Base-by-base conservation (phyloP, 768 basidiomycete genomes). In the Suillus variegatus region DNA sequence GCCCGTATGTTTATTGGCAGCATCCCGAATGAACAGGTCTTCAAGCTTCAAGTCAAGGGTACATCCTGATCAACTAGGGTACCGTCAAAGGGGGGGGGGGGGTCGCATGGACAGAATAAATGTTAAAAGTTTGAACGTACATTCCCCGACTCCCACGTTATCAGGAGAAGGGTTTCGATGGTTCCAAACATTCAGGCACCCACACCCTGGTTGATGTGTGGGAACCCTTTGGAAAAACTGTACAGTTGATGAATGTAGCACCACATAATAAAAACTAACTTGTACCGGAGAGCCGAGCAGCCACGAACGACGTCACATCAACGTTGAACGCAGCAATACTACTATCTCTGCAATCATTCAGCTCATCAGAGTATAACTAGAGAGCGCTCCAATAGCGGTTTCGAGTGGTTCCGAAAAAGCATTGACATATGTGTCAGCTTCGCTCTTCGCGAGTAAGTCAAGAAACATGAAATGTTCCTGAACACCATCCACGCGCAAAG, bases 21-120 rank as follows among this genome's bases (percentile, higher is more conserved):
- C 20, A 51, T 63, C 41, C 65, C 65, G 18, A 49, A 66, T 18
- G 65, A 63, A 20, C 16, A 38, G 20, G 63, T 52, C 43, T 62
- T 62, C 16, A 56, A 43, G 46, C 43, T 62, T 62, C 16, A 56
- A 43, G 46, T 63, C 36, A n/a, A 6, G 35, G 16, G 32, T 36
- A 12, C 40, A 65, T 25, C 68, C 38, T 10, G 82, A 85, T 60
- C 66, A 74, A 0, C 25, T 71, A 20, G 85, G 87, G 12, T 88
- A 85, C 64, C 64, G 80, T 66, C 82, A 85, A 58, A 76, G 80
- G 63, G 86, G 85, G 9, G 83, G n/a, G n/a, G n/a, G n/a, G n/a
- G n/a, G n/a, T 93, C 68, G 88, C 88, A 41, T 22, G 35, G 8
- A 22, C 60, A 56, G n/a, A 61, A 44, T 20, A 14, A 43, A 32